phyloP scores from a whole-genome alignment of 306 rosid genomes.

The Lathyrus oleraceus region DNA sequence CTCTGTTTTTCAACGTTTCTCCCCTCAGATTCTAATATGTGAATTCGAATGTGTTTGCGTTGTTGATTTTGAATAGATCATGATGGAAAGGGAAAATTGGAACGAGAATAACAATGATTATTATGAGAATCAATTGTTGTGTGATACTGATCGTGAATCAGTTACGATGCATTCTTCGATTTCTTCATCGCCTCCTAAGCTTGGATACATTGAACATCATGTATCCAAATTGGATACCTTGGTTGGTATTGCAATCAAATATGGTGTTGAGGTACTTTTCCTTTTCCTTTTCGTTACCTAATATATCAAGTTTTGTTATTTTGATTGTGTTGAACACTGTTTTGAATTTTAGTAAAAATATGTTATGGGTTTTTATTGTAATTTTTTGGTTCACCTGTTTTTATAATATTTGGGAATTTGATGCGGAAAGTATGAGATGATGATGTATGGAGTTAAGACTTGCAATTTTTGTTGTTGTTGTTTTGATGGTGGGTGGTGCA shows the following conservation, averaged over 20 bases:
- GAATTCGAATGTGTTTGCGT: conserved; percentile 31
- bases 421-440: neutral
- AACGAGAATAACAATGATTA: conserved; percentile 40
- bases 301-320: neutral
- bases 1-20: neutral
- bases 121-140: conserved; percentile 12
- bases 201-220: conserved; percentile 57
- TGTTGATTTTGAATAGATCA: conserved; percentile 36
- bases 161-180: conserved; percentile 24
- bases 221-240: conserved; percentile 84
- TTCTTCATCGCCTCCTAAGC: conserved; percentile 37
- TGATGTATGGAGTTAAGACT: neutral
- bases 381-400: neutral
- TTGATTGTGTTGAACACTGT: neutral
- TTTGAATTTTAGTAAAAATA: neutral
- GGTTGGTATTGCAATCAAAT: conserved; percentile 90
- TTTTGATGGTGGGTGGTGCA: neutral
- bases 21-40: neutral
- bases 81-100: conserved; percentile 54
- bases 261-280: conserved; percentile 77
- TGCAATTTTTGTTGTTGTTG: neutral
- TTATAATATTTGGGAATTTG: neutral
- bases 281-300: neutral
- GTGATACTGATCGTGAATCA: conserved; percentile 33
- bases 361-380: neutral